These are phyloP conservation scores for Venturia aucupariae DNA, from an alignment of 2,329 filamentous ascomycete species.

Conservation along the genomic window DNA sequence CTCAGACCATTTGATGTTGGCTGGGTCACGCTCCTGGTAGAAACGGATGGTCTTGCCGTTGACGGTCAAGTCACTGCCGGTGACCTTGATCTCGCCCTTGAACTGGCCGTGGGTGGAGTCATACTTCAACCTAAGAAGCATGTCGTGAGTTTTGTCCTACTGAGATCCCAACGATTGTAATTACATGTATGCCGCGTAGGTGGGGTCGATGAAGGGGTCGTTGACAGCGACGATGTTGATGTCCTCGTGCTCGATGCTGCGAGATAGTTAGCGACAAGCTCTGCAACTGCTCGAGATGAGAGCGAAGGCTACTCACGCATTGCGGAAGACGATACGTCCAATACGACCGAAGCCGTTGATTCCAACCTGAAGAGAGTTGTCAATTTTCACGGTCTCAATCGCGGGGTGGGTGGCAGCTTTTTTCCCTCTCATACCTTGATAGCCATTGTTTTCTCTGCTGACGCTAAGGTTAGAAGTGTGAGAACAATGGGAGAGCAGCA, in stretches of 20 bases:
- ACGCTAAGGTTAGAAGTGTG: neutral
- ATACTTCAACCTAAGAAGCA: conserved; percentile 99
- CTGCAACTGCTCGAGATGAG: conserved; percentile 12
- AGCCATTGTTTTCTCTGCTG: conserved; percentile 6
- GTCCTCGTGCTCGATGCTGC: conserved; percentile 70
- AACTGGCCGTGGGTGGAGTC: conserved; percentile 95
- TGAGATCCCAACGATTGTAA: too few species aligned
- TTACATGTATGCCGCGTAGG: too few species aligned
- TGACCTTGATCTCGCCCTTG: conserved; percentile 78
- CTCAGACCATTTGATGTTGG: conserved; percentile 81
- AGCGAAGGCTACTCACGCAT: conserved; percentile 54
- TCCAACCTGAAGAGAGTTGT: conserved; percentile 56
- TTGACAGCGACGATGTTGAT: conserved; percentile 95
- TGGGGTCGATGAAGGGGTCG: conserved; percentile 97
- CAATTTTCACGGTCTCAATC: neutral
- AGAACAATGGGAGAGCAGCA: neutral
- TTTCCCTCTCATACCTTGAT: conserved; percentile 6
- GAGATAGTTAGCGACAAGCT: conserved; percentile 14
- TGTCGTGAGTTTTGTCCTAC: conserved; percentile 34
- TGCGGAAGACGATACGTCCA: conserved; percentile 98
- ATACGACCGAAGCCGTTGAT: conserved; percentile 99
- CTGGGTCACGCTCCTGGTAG: conserved; percentile 86
- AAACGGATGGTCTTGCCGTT: conserved; percentile 94
- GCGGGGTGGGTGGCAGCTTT: neutral
- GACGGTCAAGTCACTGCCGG: conserved; percentile 66